These are phyloP conservation scores for Plicaturopsis crispa DNA, from an alignment of 768 basidiomycete species.

Conservation along the genomic window DNA sequence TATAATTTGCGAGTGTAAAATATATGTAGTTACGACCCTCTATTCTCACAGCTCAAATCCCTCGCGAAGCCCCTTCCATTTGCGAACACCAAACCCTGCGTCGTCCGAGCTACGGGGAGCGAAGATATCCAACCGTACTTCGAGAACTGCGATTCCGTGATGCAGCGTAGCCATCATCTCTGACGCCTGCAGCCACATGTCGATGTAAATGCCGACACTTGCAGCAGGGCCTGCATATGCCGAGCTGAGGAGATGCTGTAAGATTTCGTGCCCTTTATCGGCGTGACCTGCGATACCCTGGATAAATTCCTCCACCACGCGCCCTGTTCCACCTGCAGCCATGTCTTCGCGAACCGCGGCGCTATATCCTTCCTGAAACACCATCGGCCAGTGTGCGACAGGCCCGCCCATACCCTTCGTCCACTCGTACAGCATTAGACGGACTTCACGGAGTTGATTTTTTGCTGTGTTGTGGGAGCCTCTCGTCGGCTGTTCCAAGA, in stretches of 20 bases:
- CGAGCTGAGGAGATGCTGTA: no score
- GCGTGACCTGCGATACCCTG: background rate
- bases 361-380: background rate
- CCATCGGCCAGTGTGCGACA: background rate
- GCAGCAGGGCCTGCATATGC: no score
- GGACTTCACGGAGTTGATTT: background rate
- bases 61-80: no score
- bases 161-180: background rate
- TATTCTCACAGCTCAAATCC: no score
- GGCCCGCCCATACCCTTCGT: background rate
- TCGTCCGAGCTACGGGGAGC: background rate
- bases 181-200: background rate
- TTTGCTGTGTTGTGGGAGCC: background rate
- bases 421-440: background rate
- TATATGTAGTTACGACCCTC: no score
- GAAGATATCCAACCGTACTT: background rate
- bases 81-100: no score
- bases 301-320: background rate
- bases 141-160: background rate
- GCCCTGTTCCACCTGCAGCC: background rate
- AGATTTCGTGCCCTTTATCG: background rate
- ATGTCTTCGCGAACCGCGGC: background rate
- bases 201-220: background rate
- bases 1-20: no score
- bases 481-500: background rate